Percentiles rank a stretch among this genome's conserved stretches.
These are phyloP conservation scores for Forsythia suspensa DNA, from an alignment of 257 asterid genomes.

Conservation along the genomic window DNA sequence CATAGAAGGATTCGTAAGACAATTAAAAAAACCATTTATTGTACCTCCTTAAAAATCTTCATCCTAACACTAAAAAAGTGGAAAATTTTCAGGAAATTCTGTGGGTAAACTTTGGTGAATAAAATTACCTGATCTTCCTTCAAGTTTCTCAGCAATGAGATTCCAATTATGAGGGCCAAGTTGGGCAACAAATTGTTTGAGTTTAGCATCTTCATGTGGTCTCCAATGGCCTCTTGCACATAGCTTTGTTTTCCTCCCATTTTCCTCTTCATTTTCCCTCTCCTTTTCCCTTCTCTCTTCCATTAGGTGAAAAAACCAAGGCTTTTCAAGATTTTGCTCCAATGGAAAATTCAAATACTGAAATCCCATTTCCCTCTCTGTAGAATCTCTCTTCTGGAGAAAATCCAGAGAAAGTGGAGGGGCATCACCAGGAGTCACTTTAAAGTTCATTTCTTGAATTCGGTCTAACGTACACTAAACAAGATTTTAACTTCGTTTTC, in stretches of 20 bases:
- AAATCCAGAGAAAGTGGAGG: not conserved
- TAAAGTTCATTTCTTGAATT: not conserved
- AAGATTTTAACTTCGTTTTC: too few relatives aligned
- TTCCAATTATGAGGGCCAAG: constrained; percentile 45
- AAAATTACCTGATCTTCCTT: constrained; percentile 41
- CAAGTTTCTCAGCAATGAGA: constrained; percentile 38
- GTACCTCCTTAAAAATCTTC: too few relatives aligned
- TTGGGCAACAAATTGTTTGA: constrained; percentile 33
- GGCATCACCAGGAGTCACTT: not conserved
- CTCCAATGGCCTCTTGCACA: constrained; percentile 47
- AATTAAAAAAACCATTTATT: too few relatives aligned
- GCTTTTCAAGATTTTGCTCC: not conserved
- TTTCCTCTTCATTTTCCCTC: not conserved
- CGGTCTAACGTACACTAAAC: too few relatives aligned
- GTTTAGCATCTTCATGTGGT: constrained; percentile 36
- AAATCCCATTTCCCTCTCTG: not conserved
- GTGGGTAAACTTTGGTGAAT: too few relatives aligned
- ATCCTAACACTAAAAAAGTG: too few relatives aligned
- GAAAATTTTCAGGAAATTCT: too few relatives aligned
- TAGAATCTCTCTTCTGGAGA: not conserved
- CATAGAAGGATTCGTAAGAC: not conserved
- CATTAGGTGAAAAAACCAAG: constrained; percentile 6
- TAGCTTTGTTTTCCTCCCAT: not conserved
- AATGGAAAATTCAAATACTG: not conserved
- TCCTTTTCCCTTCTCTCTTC: not conserved